These are phyloP conservation scores for Candida stauntonica DNA, from an alignment of 805 yeast genomes.

Conservation along the genomic window DNA sequence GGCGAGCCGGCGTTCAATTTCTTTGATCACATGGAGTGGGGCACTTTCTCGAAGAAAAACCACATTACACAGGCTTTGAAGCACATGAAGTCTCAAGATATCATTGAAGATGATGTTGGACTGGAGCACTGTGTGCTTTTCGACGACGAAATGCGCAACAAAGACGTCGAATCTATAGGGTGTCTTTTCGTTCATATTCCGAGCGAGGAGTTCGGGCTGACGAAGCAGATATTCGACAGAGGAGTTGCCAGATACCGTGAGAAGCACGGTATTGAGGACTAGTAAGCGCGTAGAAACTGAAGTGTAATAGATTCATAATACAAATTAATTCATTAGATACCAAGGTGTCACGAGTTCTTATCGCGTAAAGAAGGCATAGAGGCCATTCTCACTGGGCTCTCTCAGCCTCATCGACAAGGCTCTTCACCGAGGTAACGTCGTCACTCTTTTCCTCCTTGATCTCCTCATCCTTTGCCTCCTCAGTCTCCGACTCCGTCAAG, in stretches of 20 bases:
- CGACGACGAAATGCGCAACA: slow-evolving; percentile 78
- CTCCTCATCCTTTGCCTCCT: slow-evolving; percentile 1
- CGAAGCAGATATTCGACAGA: slow-evolving; percentile 12
- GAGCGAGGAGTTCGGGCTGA: slow-evolving; percentile 36
- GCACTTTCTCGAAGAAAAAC: slow-evolving; percentile 55
- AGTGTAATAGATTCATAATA: too few relatives aligned
- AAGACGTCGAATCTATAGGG: slow-evolving; percentile 67
- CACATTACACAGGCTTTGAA: slow-evolving; percentile 54
- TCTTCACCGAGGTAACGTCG: slow-evolving; percentile 2
- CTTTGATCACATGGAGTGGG: slow-evolving; percentile 66
- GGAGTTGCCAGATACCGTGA: slow-evolving; percentile 7
- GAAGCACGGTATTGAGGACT: background rate
- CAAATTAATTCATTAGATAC: too few relatives aligned
- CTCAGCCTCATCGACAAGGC: slow-evolving; percentile 6
- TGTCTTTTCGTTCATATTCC: slow-evolving; percentile 64
- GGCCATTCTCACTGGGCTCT: background rate
- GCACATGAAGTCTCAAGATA: slow-evolving; percentile 7
- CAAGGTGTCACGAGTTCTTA: background rate
- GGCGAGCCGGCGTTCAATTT: slow-evolving; percentile 46
- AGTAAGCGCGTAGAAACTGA: background rate
- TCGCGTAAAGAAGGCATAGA: background rate
- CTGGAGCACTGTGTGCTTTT: slow-evolving; percentile 42
- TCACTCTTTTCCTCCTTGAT: background rate
- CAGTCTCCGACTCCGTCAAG: slow-evolving; percentile 5
- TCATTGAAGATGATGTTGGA: slow-evolving; percentile 47